Evolutionary conservation across 2,329 filamentous ascomycete species (phyloP), one percentile per base, ranked within the genome.

Genomic region (Fusarium secorum): DNA sequence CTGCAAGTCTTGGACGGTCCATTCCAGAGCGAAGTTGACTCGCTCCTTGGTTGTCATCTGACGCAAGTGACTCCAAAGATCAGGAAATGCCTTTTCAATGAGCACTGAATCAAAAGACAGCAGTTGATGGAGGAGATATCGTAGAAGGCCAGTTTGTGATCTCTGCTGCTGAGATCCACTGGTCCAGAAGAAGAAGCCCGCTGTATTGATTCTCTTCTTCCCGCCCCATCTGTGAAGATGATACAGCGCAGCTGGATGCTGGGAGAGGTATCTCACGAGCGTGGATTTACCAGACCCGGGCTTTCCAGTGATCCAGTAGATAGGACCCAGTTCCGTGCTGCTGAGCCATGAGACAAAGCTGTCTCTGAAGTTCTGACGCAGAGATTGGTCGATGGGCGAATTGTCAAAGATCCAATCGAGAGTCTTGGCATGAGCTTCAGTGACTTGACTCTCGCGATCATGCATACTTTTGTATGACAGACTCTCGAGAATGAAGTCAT

Each of bases 201-300:
- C 81, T 0, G 77, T 79, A 4, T 36, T 46, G 75, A 77, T 5
- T 80, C 71, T 0, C 75, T 75, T 55, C 42, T 62, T 0, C 0
- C 35, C 70, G 0, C 79, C 72, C 81, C 80, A 83, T 3, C 36
- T 20, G 2, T 59, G 66, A 11, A 78, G 66, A 10, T 64, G 52
- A 14, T 69, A 7, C 36, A 71, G 26, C 0, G 71, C 70, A 4
- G 30, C 38, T 1, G 51, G 42, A 24, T 80, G 77, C 7, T 76
- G 71, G 1, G 73, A 77, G 17, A 83, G 74, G 38, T 80, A 79
- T 24, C 81, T 80, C 75, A 84, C 84, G 4, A 85, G 75, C 0
- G 83, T 84, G 1, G 82, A 85, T 64, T 86, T 86, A 1, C 84
- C 84, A 0, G 82, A 82, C 1, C 84, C 84, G 6, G 84, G 61